These are phyloP conservation scores for Plectranthus barbatus DNA, from an alignment of 257 asterid species.

Conservation along the genomic window DNA sequence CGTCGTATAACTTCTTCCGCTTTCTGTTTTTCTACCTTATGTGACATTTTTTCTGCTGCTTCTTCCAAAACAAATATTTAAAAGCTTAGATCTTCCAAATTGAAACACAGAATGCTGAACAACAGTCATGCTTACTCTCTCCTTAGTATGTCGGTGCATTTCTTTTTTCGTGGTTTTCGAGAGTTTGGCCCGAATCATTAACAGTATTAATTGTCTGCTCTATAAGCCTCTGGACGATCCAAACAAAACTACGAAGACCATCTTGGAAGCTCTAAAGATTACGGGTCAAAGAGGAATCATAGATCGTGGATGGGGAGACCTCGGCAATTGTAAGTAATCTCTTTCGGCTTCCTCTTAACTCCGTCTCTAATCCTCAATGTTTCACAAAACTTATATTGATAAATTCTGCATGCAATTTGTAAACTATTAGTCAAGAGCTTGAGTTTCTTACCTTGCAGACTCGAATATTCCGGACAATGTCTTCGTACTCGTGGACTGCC, in stretches of 20 bases:
- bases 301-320: conserved; percentile 99
- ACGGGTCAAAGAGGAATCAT: conserved; percentile 96
- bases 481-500: conserved; percentile 76
- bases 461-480: conserved; percentile 65
- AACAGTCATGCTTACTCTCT: background rate
- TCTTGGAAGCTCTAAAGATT: conserved; percentile 74
- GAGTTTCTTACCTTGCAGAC: conserved; percentile 33
- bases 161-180: background rate
- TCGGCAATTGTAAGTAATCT: conserved; percentile 74
- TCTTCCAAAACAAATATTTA: background rate
- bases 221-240: conserved; percentile 88
- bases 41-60: too few relatives aligned
- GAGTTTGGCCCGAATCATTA: conserved; percentile 1
- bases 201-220: conserved; percentile 10
- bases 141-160: background rate
- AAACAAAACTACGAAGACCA: conserved; percentile 54
- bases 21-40: too few relatives aligned
- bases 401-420: background rate
- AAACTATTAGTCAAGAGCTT: background rate
- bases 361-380: background rate
- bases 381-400: background rate
- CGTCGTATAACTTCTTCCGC: too few relatives aligned
- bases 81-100: background rate
- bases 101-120: background rate
- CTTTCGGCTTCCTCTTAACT: background rate